Evolutionary conservation across 768 basidiomycete species (phyloP).

Genomic region (Boletus sp.): DNA sequence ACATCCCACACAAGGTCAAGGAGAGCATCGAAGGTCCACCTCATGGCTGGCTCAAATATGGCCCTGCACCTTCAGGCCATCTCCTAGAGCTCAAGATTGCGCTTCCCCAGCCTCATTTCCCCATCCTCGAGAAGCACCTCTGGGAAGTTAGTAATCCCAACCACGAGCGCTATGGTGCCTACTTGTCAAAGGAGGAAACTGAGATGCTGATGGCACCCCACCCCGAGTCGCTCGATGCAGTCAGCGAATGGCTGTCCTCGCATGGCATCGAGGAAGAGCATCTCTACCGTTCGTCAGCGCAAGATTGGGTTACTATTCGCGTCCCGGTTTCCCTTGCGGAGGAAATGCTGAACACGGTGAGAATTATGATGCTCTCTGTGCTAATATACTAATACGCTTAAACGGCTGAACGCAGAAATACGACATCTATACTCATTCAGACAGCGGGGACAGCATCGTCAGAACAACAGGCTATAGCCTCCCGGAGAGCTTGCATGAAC

Average conservation of each 20-base stretch:
- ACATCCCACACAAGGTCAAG: conserved; percentile 40
- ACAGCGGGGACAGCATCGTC: conserved; percentile 52
- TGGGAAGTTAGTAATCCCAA: conserved; percentile 58
- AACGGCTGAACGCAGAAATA: conserved; percentile 46
- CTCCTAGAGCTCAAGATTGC: conserved; percentile 57
- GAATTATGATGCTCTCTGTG: conserved; percentile 5
- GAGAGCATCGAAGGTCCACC: conserved; percentile 46
- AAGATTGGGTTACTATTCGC: conserved; percentile 65
- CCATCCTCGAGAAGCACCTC: conserved; percentile 48
- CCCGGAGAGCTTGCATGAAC: conserved; percentile 53
- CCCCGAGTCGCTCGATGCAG: conserved; percentile 47
- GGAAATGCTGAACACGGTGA: conserved; percentile 68
- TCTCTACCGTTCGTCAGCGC: conserved; percentile 55
- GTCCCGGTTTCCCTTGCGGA: conserved; percentile 62
- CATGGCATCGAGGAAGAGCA: conserved; percentile 52
- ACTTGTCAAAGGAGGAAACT: conserved; percentile 65
- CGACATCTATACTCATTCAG: conserved; percentile 55
- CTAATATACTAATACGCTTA: background rate
- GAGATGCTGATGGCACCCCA: conserved; percentile 61
- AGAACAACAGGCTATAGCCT: conserved; percentile 72
- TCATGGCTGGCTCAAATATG: conserved; percentile 46
- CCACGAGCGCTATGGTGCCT: conserved; percentile 52
- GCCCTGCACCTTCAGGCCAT: conserved; percentile 43
- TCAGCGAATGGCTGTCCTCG: conserved; percentile 60
- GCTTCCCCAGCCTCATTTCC: conserved; percentile 52